A percentile compares a stretch with the other conserved stretches of the same genome.
Conservation (phyloP, 2,329 filamentous ascomycete species). For the Alternaria sp. region DNA sequence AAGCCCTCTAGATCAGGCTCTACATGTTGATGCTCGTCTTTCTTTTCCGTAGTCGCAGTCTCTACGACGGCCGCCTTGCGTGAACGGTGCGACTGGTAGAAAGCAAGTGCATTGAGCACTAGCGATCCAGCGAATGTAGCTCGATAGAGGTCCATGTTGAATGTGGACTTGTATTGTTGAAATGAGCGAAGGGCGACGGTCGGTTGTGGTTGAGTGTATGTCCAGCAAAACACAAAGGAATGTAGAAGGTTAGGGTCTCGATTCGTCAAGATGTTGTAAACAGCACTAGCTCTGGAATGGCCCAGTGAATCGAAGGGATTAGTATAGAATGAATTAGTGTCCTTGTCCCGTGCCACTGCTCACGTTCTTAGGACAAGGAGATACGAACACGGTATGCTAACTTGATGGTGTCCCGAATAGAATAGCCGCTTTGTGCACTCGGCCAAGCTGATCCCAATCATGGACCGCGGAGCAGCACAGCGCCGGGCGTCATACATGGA, state of each 20-base stretch:
- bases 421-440: constrained; percentile 1
- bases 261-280: not conserved
- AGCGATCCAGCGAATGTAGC: constrained; percentile 37
- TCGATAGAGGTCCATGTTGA: constrained; percentile 41
- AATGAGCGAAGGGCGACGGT: not conserved
- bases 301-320: not conserved
- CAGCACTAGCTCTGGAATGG: not conserved
- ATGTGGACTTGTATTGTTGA: constrained; percentile 3
- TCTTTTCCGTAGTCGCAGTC: constrained; percentile 21
- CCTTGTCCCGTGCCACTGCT: not conserved
- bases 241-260: not conserved
- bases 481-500: not conserved
- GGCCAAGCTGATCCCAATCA: constrained; percentile 6
- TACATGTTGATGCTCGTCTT: constrained; percentile 30
- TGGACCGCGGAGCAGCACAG: not conserved
- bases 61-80: constrained; percentile 15
- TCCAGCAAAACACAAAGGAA: constrained; percentile 9
- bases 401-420: not conserved
- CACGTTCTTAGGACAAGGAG: not conserved
- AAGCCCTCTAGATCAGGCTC: constrained; percentile 38
- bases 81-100: constrained; percentile 36
- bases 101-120: constrained; percentile 33
- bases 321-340: not conserved
- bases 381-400: not conserved
- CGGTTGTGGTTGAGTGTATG: constrained; percentile 4